Evolutionary conservation across 805 yeast genomes (phyloP).

Genomic region (Phaffomyces thermotolerans): DNA sequence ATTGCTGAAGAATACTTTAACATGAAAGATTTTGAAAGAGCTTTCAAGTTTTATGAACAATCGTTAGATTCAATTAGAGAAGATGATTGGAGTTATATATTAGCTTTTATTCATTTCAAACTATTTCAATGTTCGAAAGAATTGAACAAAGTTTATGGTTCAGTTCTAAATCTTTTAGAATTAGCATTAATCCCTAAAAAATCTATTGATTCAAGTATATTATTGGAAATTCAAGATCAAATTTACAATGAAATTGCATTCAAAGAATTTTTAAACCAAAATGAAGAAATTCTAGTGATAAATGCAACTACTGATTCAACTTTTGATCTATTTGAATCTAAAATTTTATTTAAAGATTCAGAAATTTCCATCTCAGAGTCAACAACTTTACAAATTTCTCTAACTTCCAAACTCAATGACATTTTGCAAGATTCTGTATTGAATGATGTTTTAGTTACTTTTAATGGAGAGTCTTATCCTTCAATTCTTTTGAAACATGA

Average conservation of each 20-base stretch:
- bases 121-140: conserved; percentile 33
- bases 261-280: conserved; percentile 2
- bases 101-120: conserved; percentile 27
- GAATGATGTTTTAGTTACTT: conserved; percentile 7
- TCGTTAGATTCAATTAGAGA: conserved; percentile 30
- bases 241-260: conserved; percentile 1
- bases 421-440: conserved; percentile 4
- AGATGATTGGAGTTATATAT: conserved; percentile 35
- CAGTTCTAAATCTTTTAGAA: conserved; percentile 28
- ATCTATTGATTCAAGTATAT: background rate
- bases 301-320: conserved; percentile 21
- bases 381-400: conserved; percentile 25
- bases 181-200: conserved; percentile 22
- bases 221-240: conserved; percentile 1
- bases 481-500: conserved; percentile 14
- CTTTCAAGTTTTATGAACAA: conserved; percentile 35
- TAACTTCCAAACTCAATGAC: conserved; percentile 24
- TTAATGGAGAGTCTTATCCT: conserved; percentile 13
- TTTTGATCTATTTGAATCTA: conserved; percentile 20
- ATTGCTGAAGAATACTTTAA: conserved; percentile 42
- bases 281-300: conserved; percentile 11
- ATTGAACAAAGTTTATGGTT: conserved; percentile 26
- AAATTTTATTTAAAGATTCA: conserved; percentile 15
- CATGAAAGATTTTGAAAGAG: conserved; percentile 29
- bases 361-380: conserved; percentile 16